A percentile compares a stretch with the other conserved stretches of the same genome.
These are phyloP conservation scores for Syzygium syzygioides DNA, from an alignment of 441 rosid species.

Conservation along the genomic window DNA sequence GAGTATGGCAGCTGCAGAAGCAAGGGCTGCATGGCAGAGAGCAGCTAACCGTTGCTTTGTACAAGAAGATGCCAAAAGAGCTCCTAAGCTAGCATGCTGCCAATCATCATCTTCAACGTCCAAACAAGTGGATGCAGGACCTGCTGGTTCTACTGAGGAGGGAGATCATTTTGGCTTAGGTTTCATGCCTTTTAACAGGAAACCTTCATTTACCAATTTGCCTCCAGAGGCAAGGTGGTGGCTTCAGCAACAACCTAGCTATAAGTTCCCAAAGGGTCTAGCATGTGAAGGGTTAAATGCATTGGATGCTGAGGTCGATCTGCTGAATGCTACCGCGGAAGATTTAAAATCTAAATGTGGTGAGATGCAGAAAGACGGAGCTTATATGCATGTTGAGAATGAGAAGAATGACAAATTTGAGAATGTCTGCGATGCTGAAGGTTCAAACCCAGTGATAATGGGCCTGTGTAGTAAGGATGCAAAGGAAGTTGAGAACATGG, in stretches of 20 bases:
- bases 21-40: constrained; percentile 95
- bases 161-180: constrained; percentile 38
- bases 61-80: constrained; percentile 98
- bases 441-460: constrained; percentile 14
- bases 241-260: constrained; percentile 65
- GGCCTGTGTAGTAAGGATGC: constrained; percentile 16
- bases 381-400: constrained; percentile 4
- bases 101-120: constrained; percentile 66
- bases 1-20: constrained; percentile 88
- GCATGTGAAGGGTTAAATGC: constrained; percentile 40
- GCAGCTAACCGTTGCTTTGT: constrained; percentile 90
- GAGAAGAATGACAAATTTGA: constrained; percentile 1
- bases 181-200: constrained; percentile 48
- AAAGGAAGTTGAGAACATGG: constrained; percentile 33
- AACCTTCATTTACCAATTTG: constrained; percentile 35
- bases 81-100: constrained; percentile 88
- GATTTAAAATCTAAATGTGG: constrained; percentile 16
- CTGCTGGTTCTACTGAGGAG: constrained; percentile 36
- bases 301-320: constrained; percentile 44
- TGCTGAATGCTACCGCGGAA: constrained; percentile 20
- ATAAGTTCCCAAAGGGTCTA: constrained; percentile 47
- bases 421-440: background rate
- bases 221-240: constrained; percentile 68
- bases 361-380: constrained; percentile 1
- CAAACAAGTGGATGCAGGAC: constrained; percentile 44